Conservation (phyloP, 257 asterid genomes). For the Scutellaria galericulata region DNA sequence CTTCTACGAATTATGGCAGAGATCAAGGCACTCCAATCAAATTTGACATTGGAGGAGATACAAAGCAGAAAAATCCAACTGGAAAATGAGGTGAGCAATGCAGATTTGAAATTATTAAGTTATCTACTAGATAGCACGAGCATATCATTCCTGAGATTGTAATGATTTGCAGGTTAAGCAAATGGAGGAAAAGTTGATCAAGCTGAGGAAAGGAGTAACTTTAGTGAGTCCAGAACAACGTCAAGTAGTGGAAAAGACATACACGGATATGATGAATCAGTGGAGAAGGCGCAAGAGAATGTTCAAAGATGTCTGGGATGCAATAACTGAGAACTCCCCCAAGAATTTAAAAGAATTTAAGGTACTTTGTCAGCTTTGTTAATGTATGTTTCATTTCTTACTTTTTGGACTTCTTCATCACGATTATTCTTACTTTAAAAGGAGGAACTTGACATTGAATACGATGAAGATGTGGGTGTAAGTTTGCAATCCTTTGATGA, state of each 20-base stretch:
- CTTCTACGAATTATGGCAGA: constrained; percentile 49
- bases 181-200: constrained; percentile 82
- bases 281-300: constrained; percentile 95
- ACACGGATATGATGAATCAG: constrained; percentile 56
- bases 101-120: not conserved
- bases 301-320: constrained; percentile 93
- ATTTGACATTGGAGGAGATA: constrained; percentile 84
- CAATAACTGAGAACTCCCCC: constrained; percentile 92
- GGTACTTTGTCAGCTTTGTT: constrained; percentile 41
- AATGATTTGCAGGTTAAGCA: constrained; percentile 55
- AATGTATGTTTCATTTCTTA: not conserved
- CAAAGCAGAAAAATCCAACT: constrained; percentile 53
- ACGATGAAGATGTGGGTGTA: constrained; percentile 86
- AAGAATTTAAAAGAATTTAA: constrained; percentile 83
- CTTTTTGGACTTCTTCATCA: not conserved
- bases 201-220: constrained; percentile 78
- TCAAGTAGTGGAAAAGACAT: constrained; percentile 64
- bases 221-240: constrained; percentile 88
- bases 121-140: constrained; percentile 21
- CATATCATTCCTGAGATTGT: constrained; percentile 7
- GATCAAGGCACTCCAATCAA: constrained; percentile 81
- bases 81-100: constrained; percentile 62
- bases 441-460: constrained; percentile 96
- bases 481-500: constrained; percentile 76
- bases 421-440: constrained; percentile 35